A percentile compares a stretch with the other conserved stretches of the same genome.
Evolutionary conservation across 2,329 filamentous ascomycete genomes (phyloP).

Genomic region (Xylariales sp.): DNA sequence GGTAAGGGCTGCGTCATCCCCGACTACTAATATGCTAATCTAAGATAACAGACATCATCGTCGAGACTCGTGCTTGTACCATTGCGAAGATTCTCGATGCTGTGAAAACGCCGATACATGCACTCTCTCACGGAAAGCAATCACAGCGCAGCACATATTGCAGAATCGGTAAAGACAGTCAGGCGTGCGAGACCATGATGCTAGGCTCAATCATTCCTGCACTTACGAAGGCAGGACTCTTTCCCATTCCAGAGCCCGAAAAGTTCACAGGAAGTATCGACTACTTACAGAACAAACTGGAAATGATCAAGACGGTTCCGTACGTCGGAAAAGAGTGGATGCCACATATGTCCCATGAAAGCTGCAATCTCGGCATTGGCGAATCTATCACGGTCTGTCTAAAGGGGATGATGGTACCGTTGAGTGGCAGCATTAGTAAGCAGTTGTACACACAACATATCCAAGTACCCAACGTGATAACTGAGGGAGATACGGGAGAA

Average conservation of each 20-base stretch:
- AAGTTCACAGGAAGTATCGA: constrained; percentile 40
- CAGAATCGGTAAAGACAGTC: constrained; percentile 36
- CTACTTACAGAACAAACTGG: constrained; percentile 35
- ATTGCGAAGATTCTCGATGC: constrained; percentile 38
- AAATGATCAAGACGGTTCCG: constrained; percentile 35
- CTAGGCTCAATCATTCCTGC: constrained; percentile 40
- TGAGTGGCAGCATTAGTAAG: constrained; percentile 36
- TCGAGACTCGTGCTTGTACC: constrained; percentile 30
- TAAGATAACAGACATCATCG: constrained; percentile 34
- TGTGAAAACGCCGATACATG: constrained; percentile 31
- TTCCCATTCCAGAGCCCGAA: constrained; percentile 40
- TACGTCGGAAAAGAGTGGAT: constrained; percentile 41
- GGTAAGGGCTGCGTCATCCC: constrained; percentile 34
- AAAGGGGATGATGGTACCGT: constrained; percentile 36
- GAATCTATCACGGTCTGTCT: constrained; percentile 31
- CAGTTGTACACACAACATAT: background rate
- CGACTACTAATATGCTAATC: constrained; percentile 5
- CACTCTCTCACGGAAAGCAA: constrained; percentile 25
- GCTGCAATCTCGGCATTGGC: constrained; percentile 41
- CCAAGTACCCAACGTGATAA: background rate
- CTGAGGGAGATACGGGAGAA: background rate
- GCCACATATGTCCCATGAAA: constrained; percentile 41
- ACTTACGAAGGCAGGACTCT: constrained; percentile 37
- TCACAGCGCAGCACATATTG: constrained; percentile 33
- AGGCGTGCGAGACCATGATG: constrained; percentile 46